phyloP scores from a whole-genome alignment of 495 filamentous ascomycete genomes.

The Lasiosphaeria hispida region DNA sequence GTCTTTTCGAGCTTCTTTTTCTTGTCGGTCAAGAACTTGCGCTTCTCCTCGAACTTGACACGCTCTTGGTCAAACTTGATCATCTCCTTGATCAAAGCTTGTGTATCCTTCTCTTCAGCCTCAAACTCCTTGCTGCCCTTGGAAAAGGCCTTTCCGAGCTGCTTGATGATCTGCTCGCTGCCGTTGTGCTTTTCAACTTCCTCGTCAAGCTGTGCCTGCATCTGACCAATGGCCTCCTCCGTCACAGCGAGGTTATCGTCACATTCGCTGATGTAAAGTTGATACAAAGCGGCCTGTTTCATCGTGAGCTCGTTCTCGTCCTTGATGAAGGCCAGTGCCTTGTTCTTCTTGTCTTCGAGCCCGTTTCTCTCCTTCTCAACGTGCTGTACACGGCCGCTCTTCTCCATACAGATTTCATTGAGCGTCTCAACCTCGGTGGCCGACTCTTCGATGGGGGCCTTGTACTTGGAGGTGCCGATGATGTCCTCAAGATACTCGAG shows the following conservation, averaged over 20 bases:
- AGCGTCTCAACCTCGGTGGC: slow-evolving; percentile 83
- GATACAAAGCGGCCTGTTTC: slow-evolving; percentile 88
- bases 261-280: slow-evolving; percentile 84
- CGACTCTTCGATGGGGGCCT: slow-evolving; percentile 91
- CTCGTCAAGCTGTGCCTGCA: slow-evolving; percentile 81
- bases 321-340: slow-evolving; percentile 80
- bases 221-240: slow-evolving; percentile 82
- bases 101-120: slow-evolving; percentile 74
- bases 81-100: slow-evolving; percentile 81
- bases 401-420: slow-evolving; percentile 93
- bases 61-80: slow-evolving; percentile 90
- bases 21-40: slow-evolving; percentile 85
- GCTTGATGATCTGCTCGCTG: slow-evolving; percentile 86
- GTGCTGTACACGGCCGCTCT: slow-evolving; percentile 89
- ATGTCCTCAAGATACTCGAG: slow-evolving; percentile 98
- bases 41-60: slow-evolving; percentile 97
- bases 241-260: slow-evolving; percentile 85
- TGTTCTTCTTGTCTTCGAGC: slow-evolving; percentile 94
- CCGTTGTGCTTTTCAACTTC: slow-evolving; percentile 92
- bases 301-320: slow-evolving; percentile 89
- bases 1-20: slow-evolving; percentile 93
- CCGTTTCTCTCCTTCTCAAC: slow-evolving; percentile 95
- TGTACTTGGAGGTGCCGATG: slow-evolving; percentile 97
- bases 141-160: slow-evolving; percentile 81
- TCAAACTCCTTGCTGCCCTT: slow-evolving; percentile 77